These are phyloP conservation scores for Cordyceps tenuipes DNA, from an alignment of 2,329 filamentous ascomycete genomes.

Conservation along the genomic window DNA sequence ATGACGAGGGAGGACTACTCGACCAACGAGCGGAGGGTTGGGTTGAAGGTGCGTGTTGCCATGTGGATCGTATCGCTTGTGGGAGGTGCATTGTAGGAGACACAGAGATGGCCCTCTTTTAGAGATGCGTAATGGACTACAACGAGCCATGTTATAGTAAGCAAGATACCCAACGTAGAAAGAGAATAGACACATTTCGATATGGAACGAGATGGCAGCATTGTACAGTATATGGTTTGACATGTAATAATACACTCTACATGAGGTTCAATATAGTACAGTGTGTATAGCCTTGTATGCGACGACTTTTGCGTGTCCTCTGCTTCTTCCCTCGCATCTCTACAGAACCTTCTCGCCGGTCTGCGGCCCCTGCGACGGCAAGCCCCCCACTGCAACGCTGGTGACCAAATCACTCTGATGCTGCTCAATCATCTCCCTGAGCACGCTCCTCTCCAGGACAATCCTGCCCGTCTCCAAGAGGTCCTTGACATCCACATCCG, in stretches of 20 bases:
- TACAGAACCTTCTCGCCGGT: conserved; percentile 32
- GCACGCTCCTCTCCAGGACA: conserved; percentile 74
- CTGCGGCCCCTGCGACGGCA: conserved; percentile 25
- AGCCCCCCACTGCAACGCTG: conserved; percentile 36
- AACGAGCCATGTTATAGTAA: not conserved
- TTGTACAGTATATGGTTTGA: conserved; percentile 1
- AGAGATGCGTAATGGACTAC: not conserved
- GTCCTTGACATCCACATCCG: conserved; percentile 94
- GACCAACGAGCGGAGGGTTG: conserved; percentile 72
- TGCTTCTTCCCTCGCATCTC: not conserved
- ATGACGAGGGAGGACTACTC: conserved; percentile 73
- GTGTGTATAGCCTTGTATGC: not conserved
- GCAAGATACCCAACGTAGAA: conserved; percentile 3
- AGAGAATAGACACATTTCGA: not conserved
- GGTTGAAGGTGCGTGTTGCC: conserved; percentile 73
- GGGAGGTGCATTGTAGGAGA: conserved; percentile 68
- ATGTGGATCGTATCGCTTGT: conserved; percentile 90
- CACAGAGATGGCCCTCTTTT: not conserved
- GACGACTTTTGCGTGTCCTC: not conserved
- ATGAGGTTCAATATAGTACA: conserved; percentile 8
- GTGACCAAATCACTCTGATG: conserved; percentile 61
- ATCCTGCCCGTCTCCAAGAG: conserved; percentile 76
- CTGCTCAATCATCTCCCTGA: conserved; percentile 63
- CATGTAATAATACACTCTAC: conserved; percentile 10
- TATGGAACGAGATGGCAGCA: not conserved